Evolutionary conservation across 2,329 filamentous ascomycete genomes (phyloP).

Genomic region (Paracoccidioides lutzii): DNA sequence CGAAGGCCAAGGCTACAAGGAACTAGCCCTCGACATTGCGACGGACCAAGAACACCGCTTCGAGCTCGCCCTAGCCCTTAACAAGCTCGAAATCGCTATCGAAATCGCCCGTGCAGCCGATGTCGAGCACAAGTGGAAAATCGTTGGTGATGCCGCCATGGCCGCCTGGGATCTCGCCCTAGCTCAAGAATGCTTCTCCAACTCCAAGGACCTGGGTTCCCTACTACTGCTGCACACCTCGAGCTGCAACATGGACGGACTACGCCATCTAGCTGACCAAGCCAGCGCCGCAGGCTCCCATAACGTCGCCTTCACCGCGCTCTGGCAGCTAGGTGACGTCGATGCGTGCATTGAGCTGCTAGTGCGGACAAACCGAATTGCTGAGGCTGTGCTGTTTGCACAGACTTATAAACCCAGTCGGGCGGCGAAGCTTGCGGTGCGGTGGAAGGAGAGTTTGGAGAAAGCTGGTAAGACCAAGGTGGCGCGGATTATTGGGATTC

Average conservation of each 20-base stretch:
- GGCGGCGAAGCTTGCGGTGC: slow-evolving; percentile 51
- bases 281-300: slow-evolving; percentile 67
- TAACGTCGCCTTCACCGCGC: slow-evolving; percentile 83
- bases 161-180: slow-evolving; percentile 73
- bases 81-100: slow-evolving; percentile 72
- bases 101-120: slow-evolving; percentile 72
- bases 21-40: slow-evolving; percentile 84
- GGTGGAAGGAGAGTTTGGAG: slow-evolving; percentile 77
- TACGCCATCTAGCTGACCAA: slow-evolving; percentile 58
- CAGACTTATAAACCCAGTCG: slow-evolving; percentile 90
- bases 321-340: slow-evolving; percentile 77
- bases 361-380: slow-evolving; percentile 60
- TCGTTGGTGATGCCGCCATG: slow-evolving; percentile 82
- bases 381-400: slow-evolving; percentile 81
- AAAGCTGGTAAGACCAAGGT: slow-evolving; percentile 77
- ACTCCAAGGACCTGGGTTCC: slow-evolving; percentile 82
- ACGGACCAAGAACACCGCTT: slow-evolving; percentile 95
- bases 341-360: slow-evolving; percentile 71
- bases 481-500: slow-evolving; percentile 67
- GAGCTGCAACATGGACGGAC: slow-evolving; percentile 63
- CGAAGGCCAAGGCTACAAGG: slow-evolving; percentile 93
- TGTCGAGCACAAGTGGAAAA: slow-evolving; percentile 97
- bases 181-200: slow-evolving; percentile 83
- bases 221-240: slow-evolving; percentile 79
- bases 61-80: slow-evolving; percentile 72